Percentiles rank a stretch among this genome's conserved stretches.
Conservation (phyloP, 495 filamentous ascomycete genomes). For the Paragyromitra xinjiangensis region DNA sequence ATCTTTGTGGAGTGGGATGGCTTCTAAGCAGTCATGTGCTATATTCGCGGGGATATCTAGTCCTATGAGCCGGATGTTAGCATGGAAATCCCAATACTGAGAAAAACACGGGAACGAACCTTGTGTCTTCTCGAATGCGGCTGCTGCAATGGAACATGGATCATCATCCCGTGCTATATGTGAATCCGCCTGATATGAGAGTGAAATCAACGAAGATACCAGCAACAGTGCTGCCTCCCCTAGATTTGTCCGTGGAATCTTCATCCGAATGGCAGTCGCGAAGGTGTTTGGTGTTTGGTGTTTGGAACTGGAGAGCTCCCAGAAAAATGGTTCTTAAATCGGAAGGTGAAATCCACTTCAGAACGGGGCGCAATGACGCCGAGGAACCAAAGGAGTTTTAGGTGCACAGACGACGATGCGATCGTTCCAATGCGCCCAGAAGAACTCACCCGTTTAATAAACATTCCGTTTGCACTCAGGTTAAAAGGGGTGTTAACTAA, state of each 20-base stretch:
- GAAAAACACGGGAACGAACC: slow-evolving; percentile 23
- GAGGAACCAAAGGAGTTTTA: slow-evolving; percentile 3
- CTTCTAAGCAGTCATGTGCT: slow-evolving; percentile 39
- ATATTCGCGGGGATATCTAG: slow-evolving; percentile 24
- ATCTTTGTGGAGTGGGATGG: slow-evolving; percentile 46
- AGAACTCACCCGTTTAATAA: neutral
- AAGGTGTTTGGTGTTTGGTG: slow-evolving; percentile 9
- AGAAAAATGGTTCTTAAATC: slow-evolving; percentile 16
- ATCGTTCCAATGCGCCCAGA: neutral
- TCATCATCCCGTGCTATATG: slow-evolving; percentile 17
- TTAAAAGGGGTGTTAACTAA: neutral
- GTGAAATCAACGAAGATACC: slow-evolving; percentile 31
- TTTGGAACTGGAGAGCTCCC: slow-evolving; percentile 19
- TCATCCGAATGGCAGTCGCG: slow-evolving; percentile 16
- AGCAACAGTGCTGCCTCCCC: slow-evolving; percentile 39
- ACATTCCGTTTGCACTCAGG: slow-evolving; percentile 8
- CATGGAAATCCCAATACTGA: neutral
- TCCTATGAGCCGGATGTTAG: slow-evolving; percentile 12
- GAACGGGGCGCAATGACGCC: slow-evolving; percentile 8
- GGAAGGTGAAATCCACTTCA: neutral
- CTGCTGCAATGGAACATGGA: slow-evolving; percentile 34
- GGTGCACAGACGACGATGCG: neutral
- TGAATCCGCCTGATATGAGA: slow-evolving; percentile 17
- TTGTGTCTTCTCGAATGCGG: slow-evolving; percentile 20
- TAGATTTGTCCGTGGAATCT: slow-evolving; percentile 15